These are phyloP conservation scores for Tetracladium setigerum DNA, from an alignment of 495 filamentous ascomycete species.

Conservation along the genomic window DNA sequence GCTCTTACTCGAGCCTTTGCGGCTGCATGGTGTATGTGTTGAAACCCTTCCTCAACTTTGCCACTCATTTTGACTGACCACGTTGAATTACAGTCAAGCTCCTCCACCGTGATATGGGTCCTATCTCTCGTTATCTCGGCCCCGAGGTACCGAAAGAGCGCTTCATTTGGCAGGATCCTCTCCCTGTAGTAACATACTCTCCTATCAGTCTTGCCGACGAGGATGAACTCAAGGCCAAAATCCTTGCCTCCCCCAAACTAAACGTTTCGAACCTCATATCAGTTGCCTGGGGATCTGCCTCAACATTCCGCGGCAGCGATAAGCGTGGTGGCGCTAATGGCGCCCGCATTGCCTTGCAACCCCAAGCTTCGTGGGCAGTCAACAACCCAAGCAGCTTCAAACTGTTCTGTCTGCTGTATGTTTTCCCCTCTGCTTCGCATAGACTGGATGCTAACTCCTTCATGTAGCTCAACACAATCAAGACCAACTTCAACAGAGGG, in stretches of 20 bases:
- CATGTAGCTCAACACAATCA: slow-evolving; percentile 10
- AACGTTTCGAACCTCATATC: slow-evolving; percentile 8
- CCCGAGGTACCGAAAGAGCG: slow-evolving; percentile 10
- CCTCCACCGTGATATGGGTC: slow-evolving; percentile 16
- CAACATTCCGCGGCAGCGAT: slow-evolving; percentile 13
- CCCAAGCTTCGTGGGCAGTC: slow-evolving; percentile 9
- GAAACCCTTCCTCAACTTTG: neutral
- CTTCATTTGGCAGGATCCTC: slow-evolving; percentile 13
- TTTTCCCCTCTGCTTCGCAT: neutral
- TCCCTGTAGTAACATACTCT: slow-evolving; percentile 1
- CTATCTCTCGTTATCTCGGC: slow-evolving; percentile 14
- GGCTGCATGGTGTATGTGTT: slow-evolving; percentile 16
- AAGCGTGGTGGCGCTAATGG: slow-evolving; percentile 13
- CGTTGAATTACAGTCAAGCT: slow-evolving; percentile 12
- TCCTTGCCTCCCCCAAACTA: slow-evolving; percentile 5
- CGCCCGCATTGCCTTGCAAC: slow-evolving; percentile 13
- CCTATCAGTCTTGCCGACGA: slow-evolving; percentile 9
- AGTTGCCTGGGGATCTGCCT: slow-evolving; percentile 11
- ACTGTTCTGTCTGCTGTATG: slow-evolving; percentile 9
- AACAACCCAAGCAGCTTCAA: slow-evolving; percentile 10
- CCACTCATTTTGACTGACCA: slow-evolving; percentile 1
- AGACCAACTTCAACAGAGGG: slow-evolving; percentile 15
- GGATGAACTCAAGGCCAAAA: slow-evolving; percentile 5
- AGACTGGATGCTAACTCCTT: slow-evolving; percentile 3
- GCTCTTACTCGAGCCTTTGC: slow-evolving; percentile 15